phyloP scores from a whole-genome alignment of 345 rosid species.

The Bruguiera gymnorhiza region DNA sequence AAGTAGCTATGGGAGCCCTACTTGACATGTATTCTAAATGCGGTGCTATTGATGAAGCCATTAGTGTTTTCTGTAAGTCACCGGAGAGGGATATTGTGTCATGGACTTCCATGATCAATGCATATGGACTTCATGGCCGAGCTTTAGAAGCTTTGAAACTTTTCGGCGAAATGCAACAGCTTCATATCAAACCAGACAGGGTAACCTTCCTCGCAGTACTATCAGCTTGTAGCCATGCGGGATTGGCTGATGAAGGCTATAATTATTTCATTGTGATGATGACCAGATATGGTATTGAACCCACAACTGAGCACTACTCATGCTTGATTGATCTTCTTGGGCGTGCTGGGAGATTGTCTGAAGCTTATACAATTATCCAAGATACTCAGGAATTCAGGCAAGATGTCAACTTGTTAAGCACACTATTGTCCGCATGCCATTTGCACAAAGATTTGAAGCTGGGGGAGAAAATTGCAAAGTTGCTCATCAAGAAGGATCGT shows the following conservation, averaged over 20 bases:
- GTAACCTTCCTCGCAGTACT: constrained; percentile 62
- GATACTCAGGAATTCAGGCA: constrained; percentile 34
- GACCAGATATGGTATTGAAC: constrained; percentile 35
- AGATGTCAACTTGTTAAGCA: constrained; percentile 54
- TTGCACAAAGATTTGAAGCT: constrained; percentile 43
- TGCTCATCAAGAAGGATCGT: constrained; percentile 43
- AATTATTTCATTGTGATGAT: constrained; percentile 46
- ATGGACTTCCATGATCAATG: constrained; percentile 77
- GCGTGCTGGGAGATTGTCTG: constrained; percentile 59
- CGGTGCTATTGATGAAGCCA: constrained; percentile 66
- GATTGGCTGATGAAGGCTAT: constrained; percentile 55
- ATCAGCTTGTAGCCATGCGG: constrained; percentile 72
- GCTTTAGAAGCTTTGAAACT: constrained; percentile 49
- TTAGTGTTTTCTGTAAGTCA: constrained; percentile 36
- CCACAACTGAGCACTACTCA: constrained; percentile 53
- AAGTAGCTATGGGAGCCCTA: constrained; percentile 62
- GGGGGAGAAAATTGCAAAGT: constrained; percentile 46
- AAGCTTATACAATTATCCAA: constrained; percentile 54
- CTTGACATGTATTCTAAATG: constrained; percentile 87
- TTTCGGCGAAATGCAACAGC: constrained; percentile 50
- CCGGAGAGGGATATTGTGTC: constrained; percentile 56
- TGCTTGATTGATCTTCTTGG: constrained; percentile 81
- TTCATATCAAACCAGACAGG: constrained; percentile 47
- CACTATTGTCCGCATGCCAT: constrained; percentile 57
- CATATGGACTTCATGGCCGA: constrained; percentile 67